Evolutionary conservation across 2,329 filamentous ascomycete species (phyloP).

Genomic region (Pseudocercospora fuligena): DNA sequence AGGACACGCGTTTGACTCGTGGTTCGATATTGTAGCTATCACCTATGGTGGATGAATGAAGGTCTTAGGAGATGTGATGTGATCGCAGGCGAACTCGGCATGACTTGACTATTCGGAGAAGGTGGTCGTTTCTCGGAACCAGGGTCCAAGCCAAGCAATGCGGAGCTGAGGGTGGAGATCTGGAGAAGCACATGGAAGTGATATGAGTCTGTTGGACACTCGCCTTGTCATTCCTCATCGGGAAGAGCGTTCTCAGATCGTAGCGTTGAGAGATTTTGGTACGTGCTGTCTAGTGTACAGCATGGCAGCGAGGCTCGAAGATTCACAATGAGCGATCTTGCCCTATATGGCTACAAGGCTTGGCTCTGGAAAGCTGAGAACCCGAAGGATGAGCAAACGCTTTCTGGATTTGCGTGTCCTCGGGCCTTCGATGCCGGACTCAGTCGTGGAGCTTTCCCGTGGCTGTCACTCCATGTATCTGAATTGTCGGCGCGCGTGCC

Average conservation of each 20-base stretch:
- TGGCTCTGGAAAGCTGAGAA: no score
- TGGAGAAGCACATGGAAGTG: slow-evolving; percentile 4
- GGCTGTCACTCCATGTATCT: background rate
- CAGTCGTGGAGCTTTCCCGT: background rate
- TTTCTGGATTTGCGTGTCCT: background rate
- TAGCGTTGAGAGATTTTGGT: no score
- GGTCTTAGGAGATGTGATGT: background rate
- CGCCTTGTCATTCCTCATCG: no score
- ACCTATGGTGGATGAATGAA: no score
- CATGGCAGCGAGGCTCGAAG: no score
- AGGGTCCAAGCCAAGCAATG: background rate
- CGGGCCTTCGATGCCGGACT: background rate
- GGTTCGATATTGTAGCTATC: background rate
- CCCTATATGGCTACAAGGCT: no score
- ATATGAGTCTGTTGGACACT: no score
- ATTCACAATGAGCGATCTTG: no score
- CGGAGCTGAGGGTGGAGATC: slow-evolving; percentile 1
- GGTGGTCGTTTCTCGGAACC: background rate
- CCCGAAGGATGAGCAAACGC: no score
- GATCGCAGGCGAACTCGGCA: background rate
- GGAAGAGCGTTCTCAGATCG: no score
- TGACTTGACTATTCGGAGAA: background rate
- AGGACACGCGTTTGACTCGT: background rate
- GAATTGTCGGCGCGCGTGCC: background rate
- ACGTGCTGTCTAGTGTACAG: no score